Percentiles rank a stretch among this genome's conserved stretches.
Conservation (phyloP, 75 land plant genomes). For the Pseudotsuga menziesii region DNA sequence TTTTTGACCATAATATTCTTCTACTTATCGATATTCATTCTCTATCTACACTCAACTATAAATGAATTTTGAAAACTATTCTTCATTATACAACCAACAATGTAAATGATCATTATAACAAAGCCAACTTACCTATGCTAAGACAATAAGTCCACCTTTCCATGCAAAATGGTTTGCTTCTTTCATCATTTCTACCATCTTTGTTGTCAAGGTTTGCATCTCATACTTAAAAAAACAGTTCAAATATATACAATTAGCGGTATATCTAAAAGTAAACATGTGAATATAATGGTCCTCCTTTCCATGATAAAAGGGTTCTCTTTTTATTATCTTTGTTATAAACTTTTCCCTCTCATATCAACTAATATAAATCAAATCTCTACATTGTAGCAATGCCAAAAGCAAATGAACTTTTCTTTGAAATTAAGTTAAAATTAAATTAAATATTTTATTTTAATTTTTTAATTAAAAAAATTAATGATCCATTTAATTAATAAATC, state of each 20-base stretch:
- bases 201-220: slow-evolving; percentile 65
- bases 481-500: no score
- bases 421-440: no score
- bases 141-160: slow-evolving; percentile 85
- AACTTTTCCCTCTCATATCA: slow-evolving; percentile 54
- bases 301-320: slow-evolving; percentile 50
- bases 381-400: no score
- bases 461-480: no score
- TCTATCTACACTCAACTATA: slow-evolving; percentile 38
- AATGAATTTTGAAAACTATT: not conserved
- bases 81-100: not conserved
- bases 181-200: slow-evolving; percentile 61
- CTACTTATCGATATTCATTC: slow-evolving; percentile 65
- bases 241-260: no score
- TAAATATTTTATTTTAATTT: no score
- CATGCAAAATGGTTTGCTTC: slow-evolving; percentile 44
- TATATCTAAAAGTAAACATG: not conserved
- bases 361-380: not conserved
- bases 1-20: slow-evolving; percentile 26
- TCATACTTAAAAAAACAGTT: slow-evolving; percentile 11
- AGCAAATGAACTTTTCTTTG: no score
- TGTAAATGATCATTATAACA: no score
- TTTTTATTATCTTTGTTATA: slow-evolving; percentile 50
- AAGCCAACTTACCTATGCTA: slow-evolving; percentile 54
- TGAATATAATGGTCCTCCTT: slow-evolving; percentile 79